A percentile compares a stretch with the other conserved stretches of the same genome.
Conservation (phyloP, 768 basidiomycete species). For the Boletus rubescentipes region DNA sequence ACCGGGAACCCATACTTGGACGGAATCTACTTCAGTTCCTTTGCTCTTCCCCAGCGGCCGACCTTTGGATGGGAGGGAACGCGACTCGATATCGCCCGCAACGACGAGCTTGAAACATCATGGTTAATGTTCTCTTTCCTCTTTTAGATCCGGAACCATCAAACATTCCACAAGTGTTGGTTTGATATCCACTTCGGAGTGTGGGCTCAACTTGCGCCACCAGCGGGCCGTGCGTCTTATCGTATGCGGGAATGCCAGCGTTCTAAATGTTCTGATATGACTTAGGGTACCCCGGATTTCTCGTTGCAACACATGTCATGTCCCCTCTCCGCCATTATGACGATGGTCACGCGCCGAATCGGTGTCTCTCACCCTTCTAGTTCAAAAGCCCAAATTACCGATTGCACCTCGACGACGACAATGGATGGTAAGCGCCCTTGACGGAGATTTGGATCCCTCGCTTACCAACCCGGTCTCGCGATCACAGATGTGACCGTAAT, state of each 20-base stretch:
- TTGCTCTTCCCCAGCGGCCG: too few relatives aligned
- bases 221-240: background rate
- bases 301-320: background rate
- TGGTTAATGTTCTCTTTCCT: background rate
- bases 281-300: background rate
- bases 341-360: constrained; percentile 6
- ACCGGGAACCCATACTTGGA: too few relatives aligned
- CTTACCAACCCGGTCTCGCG: background rate
- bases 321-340: too few relatives aligned
- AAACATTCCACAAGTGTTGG: too few relatives aligned
- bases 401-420: too few relatives aligned
- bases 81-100: too few relatives aligned
- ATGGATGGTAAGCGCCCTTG: background rate
- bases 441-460: background rate
- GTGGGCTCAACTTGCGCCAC: background rate
- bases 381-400: background rate
- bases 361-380: background rate
- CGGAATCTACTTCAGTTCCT: too few relatives aligned
- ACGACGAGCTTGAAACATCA: too few relatives aligned
- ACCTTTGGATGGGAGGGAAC: too few relatives aligned
- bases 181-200: background rate
- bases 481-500: background rate
- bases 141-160: too few relatives aligned
- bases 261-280: too few relatives aligned
- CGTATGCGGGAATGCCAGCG: background rate